Evolutionary conservation across 1,284 basidiomycete species (phyloP).

Genomic region (Ustilago trichophora): DNA sequence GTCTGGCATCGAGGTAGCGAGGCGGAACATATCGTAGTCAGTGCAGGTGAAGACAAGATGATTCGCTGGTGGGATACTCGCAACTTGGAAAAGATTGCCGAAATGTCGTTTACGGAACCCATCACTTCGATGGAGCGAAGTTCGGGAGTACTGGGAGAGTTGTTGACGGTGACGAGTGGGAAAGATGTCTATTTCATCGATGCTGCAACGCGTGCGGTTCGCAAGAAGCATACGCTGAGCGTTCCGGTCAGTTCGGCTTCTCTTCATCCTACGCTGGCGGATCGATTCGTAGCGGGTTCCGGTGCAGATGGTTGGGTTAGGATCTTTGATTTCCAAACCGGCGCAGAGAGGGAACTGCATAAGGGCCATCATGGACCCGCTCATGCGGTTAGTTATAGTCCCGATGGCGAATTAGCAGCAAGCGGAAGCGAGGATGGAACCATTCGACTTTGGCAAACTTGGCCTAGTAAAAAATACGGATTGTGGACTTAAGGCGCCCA

Average conservation of each 20-base stretch:
- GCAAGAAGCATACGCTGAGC: conserved; percentile 48
- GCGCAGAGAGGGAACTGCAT: conserved; percentile 85
- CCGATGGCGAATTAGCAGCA: conserved; percentile 98
- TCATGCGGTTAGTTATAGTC: conserved; percentile 90
- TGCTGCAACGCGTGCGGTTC: conserved; percentile 24
- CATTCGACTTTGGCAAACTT: conserved; percentile 95
- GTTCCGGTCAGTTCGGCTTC: conserved; percentile 84
- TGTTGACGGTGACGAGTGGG: conserved; percentile 88
- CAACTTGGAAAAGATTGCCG: conserved; percentile 76
- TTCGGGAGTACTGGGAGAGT: conserved; percentile 81
- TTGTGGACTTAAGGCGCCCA: conserved; percentile 75
- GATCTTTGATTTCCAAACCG: conserved; percentile 85
- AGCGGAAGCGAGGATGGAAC: conserved; percentile 87
- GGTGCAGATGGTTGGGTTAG: conserved; percentile 93
- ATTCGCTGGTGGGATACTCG: conserved; percentile 96
- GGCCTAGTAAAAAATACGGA: conserved; percentile 89
- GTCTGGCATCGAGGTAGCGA: conserved; percentile 76
- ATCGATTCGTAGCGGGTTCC: conserved; percentile 92
- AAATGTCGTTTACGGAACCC: conserved; percentile 78
- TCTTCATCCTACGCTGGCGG: conserved; percentile 85
- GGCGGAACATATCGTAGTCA: conserved; percentile 76
- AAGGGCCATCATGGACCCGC: conserved; percentile 99
- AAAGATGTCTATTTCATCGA: conserved; percentile 85
- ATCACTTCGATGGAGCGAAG: conserved; percentile 87
- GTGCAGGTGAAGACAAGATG: conserved; percentile 88